phyloP scores from a whole-genome alignment of 305 asterid genomes.

The Fraxinus platypoda region DNA sequence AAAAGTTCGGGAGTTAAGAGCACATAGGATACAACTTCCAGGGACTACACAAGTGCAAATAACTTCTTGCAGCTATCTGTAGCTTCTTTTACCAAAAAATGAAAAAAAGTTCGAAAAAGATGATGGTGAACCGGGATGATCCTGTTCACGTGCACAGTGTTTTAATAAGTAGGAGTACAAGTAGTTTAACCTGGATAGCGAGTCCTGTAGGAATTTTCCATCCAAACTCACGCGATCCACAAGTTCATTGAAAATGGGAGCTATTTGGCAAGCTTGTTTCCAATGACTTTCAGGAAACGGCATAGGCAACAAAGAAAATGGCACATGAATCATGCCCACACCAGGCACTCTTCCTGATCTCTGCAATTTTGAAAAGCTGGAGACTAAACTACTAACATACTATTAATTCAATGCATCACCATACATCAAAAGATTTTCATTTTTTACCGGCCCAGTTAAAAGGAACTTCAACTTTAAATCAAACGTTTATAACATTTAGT shows the following conservation, averaged over 20 bases:
- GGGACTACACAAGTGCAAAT: conserved; percentile 13
- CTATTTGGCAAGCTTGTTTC: conserved; percentile 91
- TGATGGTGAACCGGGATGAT: conserved; percentile 10
- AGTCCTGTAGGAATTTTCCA: conserved; percentile 78
- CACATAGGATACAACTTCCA: conserved; percentile 1
- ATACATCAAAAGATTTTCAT: conserved; percentile 10
- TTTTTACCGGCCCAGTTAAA: conserved; percentile 10
- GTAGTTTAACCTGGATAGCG: conserved; percentile 71
- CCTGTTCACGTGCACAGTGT: background rate
- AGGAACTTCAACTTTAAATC: background rate
- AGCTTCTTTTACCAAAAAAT: background rate
- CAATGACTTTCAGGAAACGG: conserved; percentile 72
- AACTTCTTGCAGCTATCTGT: background rate
- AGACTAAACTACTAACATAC: background rate
- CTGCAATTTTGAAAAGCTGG: conserved; percentile 41
- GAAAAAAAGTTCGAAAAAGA: background rate
- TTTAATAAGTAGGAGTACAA: background rate
- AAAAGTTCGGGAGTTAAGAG: background rate
- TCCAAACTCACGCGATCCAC: conserved; percentile 90
- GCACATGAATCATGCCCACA: conserved; percentile 85
- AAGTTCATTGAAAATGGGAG: conserved; percentile 92
- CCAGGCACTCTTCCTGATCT: conserved; percentile 83
- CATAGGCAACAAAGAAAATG: conserved; percentile 73
- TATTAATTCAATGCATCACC: background rate
- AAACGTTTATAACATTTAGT: background rate